These are phyloP conservation scores for Ephemerocybe angulata DNA, from an alignment of 768 basidiomycete species.

Conservation along the genomic window DNA sequence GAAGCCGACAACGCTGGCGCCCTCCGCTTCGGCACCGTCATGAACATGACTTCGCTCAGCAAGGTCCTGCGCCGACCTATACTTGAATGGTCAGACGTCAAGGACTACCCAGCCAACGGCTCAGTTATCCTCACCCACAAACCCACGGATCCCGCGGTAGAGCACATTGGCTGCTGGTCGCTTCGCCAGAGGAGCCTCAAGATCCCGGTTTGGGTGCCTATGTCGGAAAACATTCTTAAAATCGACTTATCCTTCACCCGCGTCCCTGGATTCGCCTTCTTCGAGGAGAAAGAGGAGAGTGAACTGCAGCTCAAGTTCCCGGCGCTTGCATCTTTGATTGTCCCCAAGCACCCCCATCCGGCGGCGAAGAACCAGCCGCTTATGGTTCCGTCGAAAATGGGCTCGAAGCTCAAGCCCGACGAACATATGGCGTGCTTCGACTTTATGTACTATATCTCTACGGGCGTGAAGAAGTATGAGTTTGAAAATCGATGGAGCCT, in stretches of 20 bases:
- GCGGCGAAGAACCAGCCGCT: neutral
- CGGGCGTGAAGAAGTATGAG: neutral
- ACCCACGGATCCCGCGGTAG: neutral
- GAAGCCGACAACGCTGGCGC: neutral
- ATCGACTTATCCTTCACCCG: neutral
- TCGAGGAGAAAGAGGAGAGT: neutral
- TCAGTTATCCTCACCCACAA: neutral
- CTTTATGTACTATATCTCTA: slow-evolving; percentile 3
- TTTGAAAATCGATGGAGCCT: slow-evolving; percentile 1
- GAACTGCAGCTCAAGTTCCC: neutral
- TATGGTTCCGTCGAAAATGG: neutral
- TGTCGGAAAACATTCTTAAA: neutral
- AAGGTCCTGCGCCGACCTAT: neutral
- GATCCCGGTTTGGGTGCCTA: neutral
- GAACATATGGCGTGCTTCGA: slow-evolving; percentile 8
- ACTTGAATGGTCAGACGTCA: slow-evolving; percentile 10
- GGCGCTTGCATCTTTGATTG: neutral
- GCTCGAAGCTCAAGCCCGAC: neutral
- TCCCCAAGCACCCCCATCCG: neutral
- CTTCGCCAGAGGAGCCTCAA: neutral
- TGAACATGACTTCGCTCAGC: slow-evolving; percentile 2
- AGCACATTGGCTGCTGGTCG: slow-evolving; percentile 5
- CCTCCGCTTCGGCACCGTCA: slow-evolving; percentile 3
- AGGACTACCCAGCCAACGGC: neutral
- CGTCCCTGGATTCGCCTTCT: neutral